Conservation (phyloP, 352 stramenopile genomes). For the Phytophthora niederhauseri region DNA sequence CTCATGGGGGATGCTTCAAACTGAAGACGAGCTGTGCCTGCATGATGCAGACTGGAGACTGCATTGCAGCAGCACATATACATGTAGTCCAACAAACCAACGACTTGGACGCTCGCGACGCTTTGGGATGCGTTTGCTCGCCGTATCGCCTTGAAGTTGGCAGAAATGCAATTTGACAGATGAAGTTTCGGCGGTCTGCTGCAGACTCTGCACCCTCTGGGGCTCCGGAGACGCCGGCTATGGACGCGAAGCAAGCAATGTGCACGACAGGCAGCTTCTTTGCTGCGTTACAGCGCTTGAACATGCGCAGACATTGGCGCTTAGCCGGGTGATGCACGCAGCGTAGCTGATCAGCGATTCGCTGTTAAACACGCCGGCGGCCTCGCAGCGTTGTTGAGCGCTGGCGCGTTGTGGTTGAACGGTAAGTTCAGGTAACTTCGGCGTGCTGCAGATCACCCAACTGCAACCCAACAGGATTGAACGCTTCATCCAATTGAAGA, state of each 20-base stretch:
- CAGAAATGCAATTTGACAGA: not conserved
- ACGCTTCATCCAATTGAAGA: not conserved
- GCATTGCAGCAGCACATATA: not conserved
- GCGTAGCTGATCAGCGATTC: conserved; percentile 2
- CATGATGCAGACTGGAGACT: not conserved
- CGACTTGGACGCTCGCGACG: not conserved
- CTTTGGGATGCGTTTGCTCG: not conserved
- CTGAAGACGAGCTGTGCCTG: not conserved
- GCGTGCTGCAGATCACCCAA: not conserved
- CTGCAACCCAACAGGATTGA: not conserved
- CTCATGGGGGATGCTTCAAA: not conserved
- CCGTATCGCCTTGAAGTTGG: conserved; percentile 7
- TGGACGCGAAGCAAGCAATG: not conserved
- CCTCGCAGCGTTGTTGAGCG: not conserved
- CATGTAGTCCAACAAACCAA: conserved; percentile 1
- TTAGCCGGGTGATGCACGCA: conserved; percentile 8
- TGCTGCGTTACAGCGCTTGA: conserved; percentile 18
- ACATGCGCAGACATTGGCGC: conserved; percentile 10
- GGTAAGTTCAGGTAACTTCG: not conserved
- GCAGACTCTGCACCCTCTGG: not conserved
- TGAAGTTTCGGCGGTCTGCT: conserved; percentile 12
- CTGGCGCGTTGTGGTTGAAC: not conserved
- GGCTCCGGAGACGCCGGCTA: not conserved
- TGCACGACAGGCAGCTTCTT: conserved; percentile 11
- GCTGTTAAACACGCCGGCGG: not conserved